phyloP scores from a whole-genome alignment of 805 yeast species.

The Candida nitratophila region DNA sequence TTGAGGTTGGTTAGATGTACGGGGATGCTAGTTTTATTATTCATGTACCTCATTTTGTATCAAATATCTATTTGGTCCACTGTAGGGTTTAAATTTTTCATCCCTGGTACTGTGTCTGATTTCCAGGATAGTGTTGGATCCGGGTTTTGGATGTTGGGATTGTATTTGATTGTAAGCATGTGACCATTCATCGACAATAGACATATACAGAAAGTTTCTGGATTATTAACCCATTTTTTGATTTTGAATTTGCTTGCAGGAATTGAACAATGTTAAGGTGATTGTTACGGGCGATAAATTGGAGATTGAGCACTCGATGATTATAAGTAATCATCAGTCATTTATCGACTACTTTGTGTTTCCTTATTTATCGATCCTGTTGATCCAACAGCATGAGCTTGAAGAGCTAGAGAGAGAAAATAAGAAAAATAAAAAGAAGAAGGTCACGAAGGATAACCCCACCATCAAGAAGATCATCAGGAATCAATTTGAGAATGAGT shows the following conservation, averaged over 20 bases:
- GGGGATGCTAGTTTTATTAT: background rate
- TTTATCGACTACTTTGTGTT: conserved; percentile 58
- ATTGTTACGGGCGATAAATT: conserved; percentile 36
- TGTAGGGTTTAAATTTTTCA: conserved; percentile 11
- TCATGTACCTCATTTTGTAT: conserved; percentile 9
- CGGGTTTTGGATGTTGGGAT: conserved; percentile 27
- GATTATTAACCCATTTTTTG: too few relatives aligned
- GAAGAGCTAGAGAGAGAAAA: background rate
- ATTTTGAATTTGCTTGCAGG: conserved; percentile 12
- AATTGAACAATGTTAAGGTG: conserved; percentile 30
- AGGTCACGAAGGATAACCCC: background rate
- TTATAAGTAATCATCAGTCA: conserved; percentile 58
- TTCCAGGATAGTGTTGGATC: conserved; percentile 2
- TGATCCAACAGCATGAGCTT: conserved; percentile 7
- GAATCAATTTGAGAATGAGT: conserved; percentile 2
- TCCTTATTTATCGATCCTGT: conserved; percentile 30
- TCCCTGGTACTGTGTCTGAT: conserved; percentile 7
- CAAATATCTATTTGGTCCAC: conserved; percentile 13
- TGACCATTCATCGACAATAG: too few relatives aligned
- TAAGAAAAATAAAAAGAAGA: conserved; percentile 1
- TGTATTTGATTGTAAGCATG: conserved; percentile 21
- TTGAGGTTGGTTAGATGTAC: background rate
- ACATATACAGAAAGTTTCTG: too few relatives aligned
- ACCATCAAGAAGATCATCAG: conserved; percentile 5
- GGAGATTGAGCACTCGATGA: conserved; percentile 28